Percentiles rank a stretch among this genome's conserved stretches.
Conservation (phyloP, 441 rosid species). For the Mallotus japonicus region DNA sequence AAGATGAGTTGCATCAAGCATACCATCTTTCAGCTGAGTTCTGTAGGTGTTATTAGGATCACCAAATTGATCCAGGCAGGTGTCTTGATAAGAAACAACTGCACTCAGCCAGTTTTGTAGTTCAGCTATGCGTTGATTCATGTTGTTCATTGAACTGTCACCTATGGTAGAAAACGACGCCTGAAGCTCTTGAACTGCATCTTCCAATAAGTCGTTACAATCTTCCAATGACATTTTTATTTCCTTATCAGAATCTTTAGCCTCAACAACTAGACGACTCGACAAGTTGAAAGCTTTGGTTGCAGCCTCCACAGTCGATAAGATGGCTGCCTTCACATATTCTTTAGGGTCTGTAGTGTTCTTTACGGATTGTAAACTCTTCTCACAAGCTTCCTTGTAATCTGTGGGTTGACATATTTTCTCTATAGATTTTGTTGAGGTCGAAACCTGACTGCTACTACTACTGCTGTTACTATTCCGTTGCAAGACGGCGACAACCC, state of each 20-base stretch:
- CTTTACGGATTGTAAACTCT: conserved; percentile 47
- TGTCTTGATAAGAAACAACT: conserved; percentile 59
- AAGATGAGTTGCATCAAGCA: conserved; percentile 50
- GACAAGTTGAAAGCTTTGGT: conserved; percentile 44
- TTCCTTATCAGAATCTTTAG: conserved; percentile 28
- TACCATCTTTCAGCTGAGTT: conserved; percentile 35
- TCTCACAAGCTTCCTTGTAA: conserved; percentile 59
- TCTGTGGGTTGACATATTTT: conserved; percentile 53
- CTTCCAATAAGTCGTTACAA: conserved; percentile 57
- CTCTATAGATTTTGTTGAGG: conserved; percentile 40
- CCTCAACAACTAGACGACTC: conserved; percentile 26
- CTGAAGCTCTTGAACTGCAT: conserved; percentile 62
- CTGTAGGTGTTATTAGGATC: conserved; percentile 42
- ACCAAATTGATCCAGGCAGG: conserved; percentile 63
- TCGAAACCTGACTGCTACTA: conserved; percentile 17
- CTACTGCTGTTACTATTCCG: neutral
- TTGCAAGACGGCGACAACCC: conserved; percentile 43
- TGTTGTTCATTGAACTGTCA: conserved; percentile 17
- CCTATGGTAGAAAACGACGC: conserved; percentile 43
- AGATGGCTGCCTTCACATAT: conserved; percentile 57
- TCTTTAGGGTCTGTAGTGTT: conserved; percentile 59
- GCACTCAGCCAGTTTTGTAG: conserved; percentile 74
- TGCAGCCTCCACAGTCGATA: conserved; percentile 54
- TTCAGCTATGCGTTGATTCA: conserved; percentile 34
- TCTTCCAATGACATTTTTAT: conserved; percentile 33